Conservation (phyloP, 1,284 basidiomycete genomes). For the Phaffia rhodozyma region DNA sequence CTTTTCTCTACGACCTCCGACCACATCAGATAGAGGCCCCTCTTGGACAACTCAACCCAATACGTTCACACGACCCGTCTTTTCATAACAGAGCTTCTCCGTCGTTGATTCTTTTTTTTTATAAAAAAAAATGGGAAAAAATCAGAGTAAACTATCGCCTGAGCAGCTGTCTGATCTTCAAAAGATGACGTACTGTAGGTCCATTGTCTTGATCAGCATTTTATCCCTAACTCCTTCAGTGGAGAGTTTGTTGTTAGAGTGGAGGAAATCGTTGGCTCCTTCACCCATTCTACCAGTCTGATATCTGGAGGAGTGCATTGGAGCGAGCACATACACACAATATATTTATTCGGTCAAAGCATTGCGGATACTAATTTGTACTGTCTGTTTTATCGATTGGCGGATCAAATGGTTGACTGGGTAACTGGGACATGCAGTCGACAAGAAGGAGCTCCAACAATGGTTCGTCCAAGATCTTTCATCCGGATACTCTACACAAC, state of each 20-base stretch:
- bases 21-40: too few species aligned
- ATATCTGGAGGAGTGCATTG: not conserved
- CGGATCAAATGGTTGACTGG: not conserved
- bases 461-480: constrained; percentile 46
- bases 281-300: constrained; percentile 14
- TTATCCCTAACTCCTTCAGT: not conserved
- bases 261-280: constrained; percentile 1
- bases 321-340: not conserved
- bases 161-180: constrained; percentile 93
- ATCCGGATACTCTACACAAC: not conserved
- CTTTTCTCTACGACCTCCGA: too few species aligned
- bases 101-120: too few species aligned
- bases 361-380: not conserved
- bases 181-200: constrained; percentile 95
- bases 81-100: too few species aligned
- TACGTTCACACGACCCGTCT: too few species aligned
- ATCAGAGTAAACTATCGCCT: constrained; percentile 87
- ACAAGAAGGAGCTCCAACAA: constrained; percentile 99
- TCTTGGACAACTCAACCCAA: too few species aligned
- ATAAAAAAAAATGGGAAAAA: constrained; percentile 63
- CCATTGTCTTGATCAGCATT: not conserved
- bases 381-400: not conserved
- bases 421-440: constrained; percentile 49
- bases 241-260: not conserved
- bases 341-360: not conserved